A percentile compares a stretch with the other conserved stretches of the same genome.
Evolutionary conservation across 2,329 filamentous ascomycete species (phyloP).

Genomic region (Aspergillus sp.): DNA sequence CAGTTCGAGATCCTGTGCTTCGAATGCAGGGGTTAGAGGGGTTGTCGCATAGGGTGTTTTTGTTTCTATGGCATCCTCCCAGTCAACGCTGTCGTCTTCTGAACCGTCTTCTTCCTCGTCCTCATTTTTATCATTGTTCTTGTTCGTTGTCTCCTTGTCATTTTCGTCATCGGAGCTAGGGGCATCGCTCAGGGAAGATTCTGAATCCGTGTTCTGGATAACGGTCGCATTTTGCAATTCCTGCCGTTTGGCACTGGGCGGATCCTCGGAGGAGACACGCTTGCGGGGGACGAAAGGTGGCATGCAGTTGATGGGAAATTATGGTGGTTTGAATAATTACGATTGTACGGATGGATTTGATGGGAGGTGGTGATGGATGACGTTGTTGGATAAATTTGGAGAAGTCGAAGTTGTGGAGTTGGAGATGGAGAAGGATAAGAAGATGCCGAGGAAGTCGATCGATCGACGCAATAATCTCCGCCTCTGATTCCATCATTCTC

Average conservation of each 20-base stretch:
- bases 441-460: slow-evolving; percentile 46
- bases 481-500: not conserved
- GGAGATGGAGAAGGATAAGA: not conserved
- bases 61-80: slow-evolving; percentile 52
- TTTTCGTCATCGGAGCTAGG: slow-evolving; percentile 29
- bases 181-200: slow-evolving; percentile 34
- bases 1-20: slow-evolving; percentile 67
- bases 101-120: slow-evolving; percentile 36
- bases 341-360: no score
- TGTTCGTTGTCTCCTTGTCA: slow-evolving; percentile 43
- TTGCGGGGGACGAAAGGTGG: slow-evolving; percentile 44
- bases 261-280: slow-evolving; percentile 31
- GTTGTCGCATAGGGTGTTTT: slow-evolving; percentile 23
- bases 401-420: not conserved
- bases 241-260: slow-evolving; percentile 31
- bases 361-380: no score
- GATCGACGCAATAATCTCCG: not conserved
- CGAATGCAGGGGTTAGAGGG: slow-evolving; percentile 40
- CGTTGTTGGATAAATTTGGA: not conserved
- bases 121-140: slow-evolving; percentile 9
- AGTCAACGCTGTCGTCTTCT: slow-evolving; percentile 54
- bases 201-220: slow-evolving; percentile 23
- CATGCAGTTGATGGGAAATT: slow-evolving; percentile 23
- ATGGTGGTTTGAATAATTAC: no score
- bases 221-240: slow-evolving; percentile 19